Conservation (phyloP, 2,329 filamentous ascomycete species). For the Colletotrichum destructivum region DNA sequence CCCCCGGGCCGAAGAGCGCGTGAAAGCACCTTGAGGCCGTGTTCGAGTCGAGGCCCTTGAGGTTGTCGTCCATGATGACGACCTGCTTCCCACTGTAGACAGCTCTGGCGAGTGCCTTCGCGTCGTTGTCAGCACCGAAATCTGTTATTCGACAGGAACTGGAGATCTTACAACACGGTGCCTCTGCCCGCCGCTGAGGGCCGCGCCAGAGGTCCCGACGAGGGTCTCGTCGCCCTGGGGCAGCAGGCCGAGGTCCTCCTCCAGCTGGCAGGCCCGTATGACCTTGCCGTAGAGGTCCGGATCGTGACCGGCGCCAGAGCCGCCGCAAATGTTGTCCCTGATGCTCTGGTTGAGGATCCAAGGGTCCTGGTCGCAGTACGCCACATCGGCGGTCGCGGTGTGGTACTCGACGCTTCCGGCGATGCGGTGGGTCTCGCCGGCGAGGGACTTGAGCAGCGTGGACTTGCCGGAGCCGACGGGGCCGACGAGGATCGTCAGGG, state of each 20-base stretch:
- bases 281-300: conserved; percentile 51
- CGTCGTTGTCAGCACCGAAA: not conserved
- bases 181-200: conserved; percentile 34
- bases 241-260: conserved; percentile 5
- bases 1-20: conserved; percentile 1
- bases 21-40: conserved; percentile 27
- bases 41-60: conserved; percentile 33
- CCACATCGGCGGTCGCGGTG: conserved; percentile 42
- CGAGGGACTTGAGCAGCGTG: conserved; percentile 51
- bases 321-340: conserved; percentile 22
- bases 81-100: conserved; percentile 31
- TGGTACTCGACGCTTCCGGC: conserved; percentile 32
- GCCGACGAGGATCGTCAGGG: conserved; percentile 6
- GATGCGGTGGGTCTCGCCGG: conserved; percentile 47
- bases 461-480: conserved; percentile 55
- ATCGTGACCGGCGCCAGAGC: conserved; percentile 38
- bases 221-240: conserved; percentile 10
- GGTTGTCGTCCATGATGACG: conserved; percentile 33
- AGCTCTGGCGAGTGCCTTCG: conserved; percentile 23
- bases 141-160: not conserved
- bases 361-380: conserved; percentile 48
- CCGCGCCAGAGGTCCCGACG: conserved; percentile 20
- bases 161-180: conserved; percentile 17
- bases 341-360: conserved; percentile 51
- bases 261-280: conserved; percentile 20